Percentiles rank a stretch among this genome's conserved stretches.
phyloP scores from a whole-genome alignment of 352 stramenopile genomes.

The Peronospora destructor region DNA sequence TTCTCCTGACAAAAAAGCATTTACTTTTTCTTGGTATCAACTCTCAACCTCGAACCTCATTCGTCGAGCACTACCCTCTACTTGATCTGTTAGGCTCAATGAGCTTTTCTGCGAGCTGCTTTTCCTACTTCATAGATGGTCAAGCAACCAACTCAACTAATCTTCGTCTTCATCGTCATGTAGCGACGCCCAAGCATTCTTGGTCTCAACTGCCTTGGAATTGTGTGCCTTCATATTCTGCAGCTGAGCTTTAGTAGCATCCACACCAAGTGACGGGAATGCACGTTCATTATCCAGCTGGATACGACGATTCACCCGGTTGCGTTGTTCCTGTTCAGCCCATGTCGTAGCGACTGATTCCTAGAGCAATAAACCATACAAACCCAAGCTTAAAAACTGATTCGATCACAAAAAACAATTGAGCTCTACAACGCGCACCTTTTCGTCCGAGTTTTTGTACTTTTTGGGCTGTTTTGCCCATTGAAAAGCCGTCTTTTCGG shows the following conservation, averaged over 20 bases:
- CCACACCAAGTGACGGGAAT: constrained; percentile 65
- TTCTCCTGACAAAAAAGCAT: neutral
- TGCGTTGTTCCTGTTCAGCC: constrained; percentile 71
- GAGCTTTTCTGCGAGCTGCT: neutral
- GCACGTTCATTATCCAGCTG: constrained; percentile 69
- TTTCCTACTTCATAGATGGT: neutral
- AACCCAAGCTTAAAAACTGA: neutral
- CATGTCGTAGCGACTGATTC: constrained; percentile 55
- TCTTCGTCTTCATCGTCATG: constrained; percentile 59
- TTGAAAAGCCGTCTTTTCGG: constrained; percentile 53
- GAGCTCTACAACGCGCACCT: constrained; percentile 12
- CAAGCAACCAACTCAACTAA: constrained; percentile 16
- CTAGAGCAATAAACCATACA: constrained; percentile 8
- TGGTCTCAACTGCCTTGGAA: constrained; percentile 55
- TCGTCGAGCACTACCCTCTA: neutral
- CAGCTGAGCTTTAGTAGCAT: constrained; percentile 42
- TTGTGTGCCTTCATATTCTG: constrained; percentile 58
- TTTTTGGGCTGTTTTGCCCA: constrained; percentile 85
- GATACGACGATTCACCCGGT: constrained; percentile 47
- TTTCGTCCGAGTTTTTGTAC: constrained; percentile 57
- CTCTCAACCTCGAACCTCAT: constrained; percentile 2
- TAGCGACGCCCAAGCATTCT: constrained; percentile 68
- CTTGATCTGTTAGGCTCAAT: neutral
- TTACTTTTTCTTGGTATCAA: neutral
- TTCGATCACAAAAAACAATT: neutral